Conservation (phyloP, 2,329 filamentous ascomycete genomes). For the Neonectria punicea region DNA sequence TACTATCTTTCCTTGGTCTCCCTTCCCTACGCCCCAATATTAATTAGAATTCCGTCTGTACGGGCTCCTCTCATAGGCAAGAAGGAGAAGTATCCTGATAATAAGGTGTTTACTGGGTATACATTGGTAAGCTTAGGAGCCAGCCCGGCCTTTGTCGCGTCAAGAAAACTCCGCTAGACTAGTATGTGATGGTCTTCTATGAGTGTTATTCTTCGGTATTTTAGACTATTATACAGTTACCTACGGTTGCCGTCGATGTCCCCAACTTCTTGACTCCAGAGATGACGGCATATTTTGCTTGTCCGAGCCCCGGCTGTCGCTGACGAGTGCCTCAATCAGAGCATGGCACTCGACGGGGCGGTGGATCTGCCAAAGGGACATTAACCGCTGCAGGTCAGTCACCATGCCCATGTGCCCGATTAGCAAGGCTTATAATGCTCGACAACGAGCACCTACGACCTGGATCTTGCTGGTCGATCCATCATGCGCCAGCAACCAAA, state of each 20-base stretch:
- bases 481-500: not conserved
- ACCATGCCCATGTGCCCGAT: not conserved
- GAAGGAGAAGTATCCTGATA: not conserved
- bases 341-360: not conserved
- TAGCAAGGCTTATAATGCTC: not conserved
- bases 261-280: not conserved
- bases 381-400: constrained; percentile 1
- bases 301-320: not conserved
- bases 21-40: constrained; percentile 17
- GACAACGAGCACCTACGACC: not conserved
- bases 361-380: not conserved
- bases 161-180: not conserved
- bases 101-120: not conserved
- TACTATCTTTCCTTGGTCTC: not conserved
- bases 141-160: not conserved
- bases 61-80: not conserved
- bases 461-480: not conserved
- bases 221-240: too few relatives aligned
- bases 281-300: not conserved
- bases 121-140: not conserved
- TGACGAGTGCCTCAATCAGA: constrained; percentile 1
- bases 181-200: not conserved
- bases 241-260: too few relatives aligned
- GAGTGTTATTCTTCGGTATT: too few relatives aligned
- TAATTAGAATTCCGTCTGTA: not conserved